A percentile compares a stretch with the other conserved stretches of the same genome.
Evolutionary conservation across 768 basidiomycete genomes (phyloP).

Genomic region (Tremella fuciformis): DNA sequence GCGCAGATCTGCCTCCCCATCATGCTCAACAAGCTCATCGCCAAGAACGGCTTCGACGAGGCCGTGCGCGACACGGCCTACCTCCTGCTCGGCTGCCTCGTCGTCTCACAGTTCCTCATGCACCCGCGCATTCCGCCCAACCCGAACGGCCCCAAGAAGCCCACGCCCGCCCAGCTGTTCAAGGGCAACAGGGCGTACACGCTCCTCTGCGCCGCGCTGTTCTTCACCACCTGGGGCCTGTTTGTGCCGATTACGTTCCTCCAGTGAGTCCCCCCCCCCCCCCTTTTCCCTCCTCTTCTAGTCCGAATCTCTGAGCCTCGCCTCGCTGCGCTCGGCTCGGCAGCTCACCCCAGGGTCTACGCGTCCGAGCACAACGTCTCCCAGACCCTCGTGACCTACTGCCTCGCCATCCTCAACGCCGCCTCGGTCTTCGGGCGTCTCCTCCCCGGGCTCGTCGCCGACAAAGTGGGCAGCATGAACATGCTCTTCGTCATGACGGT

Average conservation of each 20-base stretch:
- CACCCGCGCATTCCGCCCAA: slow-evolving; percentile 19
- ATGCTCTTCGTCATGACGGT: slow-evolving; percentile 20
- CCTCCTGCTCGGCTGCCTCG: slow-evolving; percentile 24
- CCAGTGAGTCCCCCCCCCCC: slow-evolving; percentile 21
- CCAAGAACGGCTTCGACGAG: slow-evolving; percentile 23
- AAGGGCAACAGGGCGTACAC: slow-evolving; percentile 13
- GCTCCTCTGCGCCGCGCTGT: slow-evolving; percentile 18
- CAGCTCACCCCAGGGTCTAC: slow-evolving; percentile 17
- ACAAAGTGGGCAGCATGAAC: slow-evolving; percentile 30
- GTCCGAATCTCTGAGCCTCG: too few relatives aligned
- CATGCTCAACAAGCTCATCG: slow-evolving; percentile 50
- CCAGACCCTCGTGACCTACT: slow-evolving; percentile 26
- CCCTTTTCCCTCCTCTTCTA: too few relatives aligned
- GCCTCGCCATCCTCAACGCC: slow-evolving; percentile 33
- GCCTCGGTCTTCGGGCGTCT: slow-evolving; percentile 36
- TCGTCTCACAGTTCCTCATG: slow-evolving; percentile 21
- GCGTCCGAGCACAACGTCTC: slow-evolving; percentile 19
- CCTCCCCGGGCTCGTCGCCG: slow-evolving; percentile 30
- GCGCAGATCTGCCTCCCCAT: slow-evolving; percentile 47
- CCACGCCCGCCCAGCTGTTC: slow-evolving; percentile 23
- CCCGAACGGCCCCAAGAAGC: slow-evolving; percentile 8
- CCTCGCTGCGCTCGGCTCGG: neutral
- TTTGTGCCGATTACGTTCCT: slow-evolving; percentile 36
- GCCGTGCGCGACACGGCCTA: slow-evolving; percentile 34
- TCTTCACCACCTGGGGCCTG: slow-evolving; percentile 25